Base-by-base conservation (phyloP, 371 early-diverging fungal species). In the Rozella allomycis region DNA sequence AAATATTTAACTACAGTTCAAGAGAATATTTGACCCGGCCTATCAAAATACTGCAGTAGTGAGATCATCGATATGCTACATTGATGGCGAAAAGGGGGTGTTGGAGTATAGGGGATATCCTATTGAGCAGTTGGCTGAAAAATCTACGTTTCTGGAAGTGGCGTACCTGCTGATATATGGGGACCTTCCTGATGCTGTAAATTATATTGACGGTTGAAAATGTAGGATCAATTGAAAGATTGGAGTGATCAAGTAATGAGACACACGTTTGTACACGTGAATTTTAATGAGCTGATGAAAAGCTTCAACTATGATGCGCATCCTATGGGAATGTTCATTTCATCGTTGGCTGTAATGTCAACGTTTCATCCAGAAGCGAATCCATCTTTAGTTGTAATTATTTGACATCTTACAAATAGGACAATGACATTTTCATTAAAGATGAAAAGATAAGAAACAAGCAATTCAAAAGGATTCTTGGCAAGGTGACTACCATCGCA, bases 331-430 rank as follows among this genome's bases (percentile, higher is more conserved):
- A 55, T 62, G 60, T 53, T 59, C 20, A 49, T 56, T 31, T 32
- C 46, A 16, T 43, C 56, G 14, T 26, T 67, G 21, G 50, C 66
- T 14, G 58, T 70, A 13, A 48, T 68, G 52, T 59, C 60, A 11
- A 68, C 69, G 16, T 65, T 68, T 37, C 58, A 67, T 33, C 70
- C 72, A 12, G 65, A 70, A 37, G 66, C 66, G 9, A 67, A 67
- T 40, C 67, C 70, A 2, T 55, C 67, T 2, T 43, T 70, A 12
- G 25, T 25, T 11, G 42, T n/a, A n/a, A n/a, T n/a, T n/a, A n/a
- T n/a, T n/a, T n/a, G n/a, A n/a, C n/a, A n/a, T n/a, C n/a, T n/a
- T n/a, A n/a, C n/a, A n/a, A n/a, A n/a, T n/a, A n/a, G n/a, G n/a
- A 39, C 17, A 42, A 42, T 26, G 49, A 60, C 33, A 26, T 70